Evolutionary conservation across 305 asterid genomes (phyloP).

Genomic region (Solanum chacoense): DNA sequence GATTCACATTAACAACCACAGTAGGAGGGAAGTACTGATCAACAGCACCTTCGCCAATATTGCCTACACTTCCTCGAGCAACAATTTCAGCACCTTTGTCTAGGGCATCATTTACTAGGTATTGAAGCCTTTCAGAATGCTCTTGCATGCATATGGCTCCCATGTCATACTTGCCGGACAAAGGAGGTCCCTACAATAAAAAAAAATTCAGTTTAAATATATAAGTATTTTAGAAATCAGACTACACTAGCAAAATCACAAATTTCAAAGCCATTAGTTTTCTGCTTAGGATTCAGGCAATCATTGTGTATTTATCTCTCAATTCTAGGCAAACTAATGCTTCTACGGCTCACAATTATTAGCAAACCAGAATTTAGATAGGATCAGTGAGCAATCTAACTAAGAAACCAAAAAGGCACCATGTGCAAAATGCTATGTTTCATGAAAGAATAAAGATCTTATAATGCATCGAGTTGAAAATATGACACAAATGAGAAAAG

Average conservation of each 20-base stretch:
- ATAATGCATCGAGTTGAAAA: neutral
- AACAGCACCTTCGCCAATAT: slow-evolving; percentile 93
- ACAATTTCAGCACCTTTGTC: slow-evolving; percentile 87
- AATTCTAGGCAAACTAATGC: neutral
- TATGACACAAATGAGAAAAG: neutral
- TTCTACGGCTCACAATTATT: neutral
- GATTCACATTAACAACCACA: slow-evolving; percentile 72
- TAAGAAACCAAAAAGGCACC: neutral
- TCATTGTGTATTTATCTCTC: neutral
- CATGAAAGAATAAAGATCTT: neutral
- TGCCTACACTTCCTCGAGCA: slow-evolving; percentile 90
- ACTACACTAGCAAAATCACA: neutral
- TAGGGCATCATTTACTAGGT: slow-evolving; percentile 74
- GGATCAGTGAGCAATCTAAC: neutral
- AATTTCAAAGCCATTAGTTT: neutral
- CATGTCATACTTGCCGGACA: slow-evolving; percentile 83
- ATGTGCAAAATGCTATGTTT: neutral
- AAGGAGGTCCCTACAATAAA: slow-evolving; percentile 78
- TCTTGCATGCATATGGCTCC: slow-evolving; percentile 99
- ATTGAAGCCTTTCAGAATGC: slow-evolving; percentile 92
- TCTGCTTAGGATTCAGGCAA: neutral
- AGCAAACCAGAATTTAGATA: neutral
- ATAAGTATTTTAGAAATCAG: neutral
- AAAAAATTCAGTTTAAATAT: neutral
- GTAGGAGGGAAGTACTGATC: slow-evolving; percentile 98